phyloP scores from a whole-genome alignment of 768 basidiomycete species.

The Suillus paluster region DNA sequence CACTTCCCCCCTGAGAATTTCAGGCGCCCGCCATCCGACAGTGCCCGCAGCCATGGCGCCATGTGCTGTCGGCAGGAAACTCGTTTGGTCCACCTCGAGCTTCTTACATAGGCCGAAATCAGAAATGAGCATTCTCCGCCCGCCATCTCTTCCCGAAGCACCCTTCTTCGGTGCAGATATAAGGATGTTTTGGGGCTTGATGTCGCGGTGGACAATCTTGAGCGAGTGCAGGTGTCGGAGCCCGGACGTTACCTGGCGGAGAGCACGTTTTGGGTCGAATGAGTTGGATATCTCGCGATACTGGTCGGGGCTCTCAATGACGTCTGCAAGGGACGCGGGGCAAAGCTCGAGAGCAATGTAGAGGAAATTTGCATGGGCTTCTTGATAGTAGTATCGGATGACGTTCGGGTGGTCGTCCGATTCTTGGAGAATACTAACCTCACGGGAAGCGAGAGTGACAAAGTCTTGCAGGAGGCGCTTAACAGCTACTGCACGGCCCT shows the following conservation, averaged over 20 bases:
- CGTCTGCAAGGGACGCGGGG: slow-evolving; percentile 86
- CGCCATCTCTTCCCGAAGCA: slow-evolving; percentile 42
- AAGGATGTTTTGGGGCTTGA: slow-evolving; percentile 98
- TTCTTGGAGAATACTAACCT: slow-evolving; percentile 93
- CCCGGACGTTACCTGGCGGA: slow-evolving; percentile 86
- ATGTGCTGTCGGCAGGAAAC: slow-evolving; percentile 91
- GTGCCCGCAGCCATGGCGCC: slow-evolving; percentile 91
- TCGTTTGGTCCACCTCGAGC: slow-evolving; percentile 94
- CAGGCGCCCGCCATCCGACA: slow-evolving; percentile 97
- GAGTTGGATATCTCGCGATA: slow-evolving; percentile 76
- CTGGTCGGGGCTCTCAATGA: slow-evolving; percentile 79
- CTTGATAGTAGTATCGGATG: slow-evolving; percentile 98
- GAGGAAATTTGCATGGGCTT: slow-evolving; percentile 89
- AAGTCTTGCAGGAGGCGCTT: slow-evolving; percentile 96
- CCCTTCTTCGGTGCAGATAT: slow-evolving; percentile 72
- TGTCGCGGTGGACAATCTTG: slow-evolving; percentile 97
- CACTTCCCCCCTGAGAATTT: slow-evolving; percentile 93
- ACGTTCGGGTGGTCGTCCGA: slow-evolving; percentile 99
- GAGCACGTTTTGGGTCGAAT: slow-evolving; percentile 87
- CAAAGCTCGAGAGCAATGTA: slow-evolving; percentile 98
- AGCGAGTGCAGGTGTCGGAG: slow-evolving; percentile 89
- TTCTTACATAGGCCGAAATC: slow-evolving; percentile 98
- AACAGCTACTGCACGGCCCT: slow-evolving; percentile 97
- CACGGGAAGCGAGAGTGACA: slow-evolving; percentile 90
- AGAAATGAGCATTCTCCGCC: slow-evolving; percentile 86